phyloP scores from a whole-genome alignment of 1,284 basidiomycete genomes.

The Dichomitus squalens region DNA sequence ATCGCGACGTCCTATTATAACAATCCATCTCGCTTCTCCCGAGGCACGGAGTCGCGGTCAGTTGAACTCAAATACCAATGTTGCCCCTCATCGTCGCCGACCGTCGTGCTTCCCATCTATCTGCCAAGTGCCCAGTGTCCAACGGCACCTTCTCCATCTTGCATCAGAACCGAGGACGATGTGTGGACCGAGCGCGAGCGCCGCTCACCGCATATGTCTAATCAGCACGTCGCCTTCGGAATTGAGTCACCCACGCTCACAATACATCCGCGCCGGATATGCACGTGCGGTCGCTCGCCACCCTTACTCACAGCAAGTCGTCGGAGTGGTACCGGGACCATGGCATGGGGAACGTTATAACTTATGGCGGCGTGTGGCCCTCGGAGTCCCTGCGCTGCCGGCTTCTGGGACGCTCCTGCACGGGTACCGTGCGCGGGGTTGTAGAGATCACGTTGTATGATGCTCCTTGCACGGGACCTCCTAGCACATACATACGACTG shows the following conservation, averaged over 20 bases:
- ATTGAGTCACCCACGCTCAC: not conserved
- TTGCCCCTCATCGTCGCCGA: not conserved
- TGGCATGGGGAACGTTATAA: not conserved
- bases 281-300: not conserved
- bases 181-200: not conserved
- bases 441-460: no score
- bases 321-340: not conserved
- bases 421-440: no score
- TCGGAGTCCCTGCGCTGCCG: not conserved
- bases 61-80: conserved; percentile 7
- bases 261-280: not conserved
- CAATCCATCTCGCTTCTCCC: not conserved
- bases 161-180: conserved; percentile 1
- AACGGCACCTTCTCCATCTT: not conserved
- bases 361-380: not conserved
- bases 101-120: not conserved
- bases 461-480: not conserved
- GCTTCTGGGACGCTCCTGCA: no score
- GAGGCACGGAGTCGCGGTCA: not conserved
- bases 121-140: conserved; percentile 2
- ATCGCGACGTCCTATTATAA: not conserved
- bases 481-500: not conserved
- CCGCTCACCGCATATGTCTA: not conserved
- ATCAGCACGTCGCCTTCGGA: not conserved
- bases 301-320: not conserved